Evolutionary conservation across 179 eudicot species (phyloP), one percentile per base, ranked within the genome.

Genomic region (Amaranthus tricolor): DNA sequence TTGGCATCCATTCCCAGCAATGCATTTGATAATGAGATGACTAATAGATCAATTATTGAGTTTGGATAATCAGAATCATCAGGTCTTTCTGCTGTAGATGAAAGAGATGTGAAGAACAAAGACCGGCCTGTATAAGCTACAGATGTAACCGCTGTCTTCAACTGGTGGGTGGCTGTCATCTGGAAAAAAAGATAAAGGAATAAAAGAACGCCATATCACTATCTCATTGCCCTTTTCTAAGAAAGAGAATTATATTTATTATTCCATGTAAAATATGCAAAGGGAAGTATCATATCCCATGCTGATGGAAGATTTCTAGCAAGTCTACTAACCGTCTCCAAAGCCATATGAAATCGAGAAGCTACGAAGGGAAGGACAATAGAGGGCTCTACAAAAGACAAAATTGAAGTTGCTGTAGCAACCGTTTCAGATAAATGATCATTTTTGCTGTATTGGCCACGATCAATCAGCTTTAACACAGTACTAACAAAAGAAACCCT

Each of bases 1-100:
- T 96, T 96, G 73, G 97, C 99, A 88, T 96, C 99, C 94, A 96
- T 87, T 54, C 99, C 99, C 80, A 96, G 87, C 81, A 96, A 83
- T 45, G 99, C 96, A 88, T 91, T 96, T 40, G 98, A 91, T 58
- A 96, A 79, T 40, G 99, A 87, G 75, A 93, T 85, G 87, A 89
- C 86, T 85, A 96, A 76, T 63, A 96, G 86, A 80, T 93, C 98
- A 78, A 79, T 80, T 70, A 73, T 87, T 73, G 89, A 87, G 79
- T 84, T 84, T 21, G 84, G 51, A 71, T 71, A 84, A 73, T 74
- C 82, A 66, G 60, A 84, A 81, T 72, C 87, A 74, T 83, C 86
- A 76, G 81, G 48, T 60, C 77, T 82, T 65, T 71, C 76, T 59
- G 84, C 62, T 70, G 88, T 77, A 45, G 84, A 62, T 58, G 88